Conservation (phyloP, 2,329 filamentous ascomycete genomes). For the Harringtonia aguacate region DNA sequence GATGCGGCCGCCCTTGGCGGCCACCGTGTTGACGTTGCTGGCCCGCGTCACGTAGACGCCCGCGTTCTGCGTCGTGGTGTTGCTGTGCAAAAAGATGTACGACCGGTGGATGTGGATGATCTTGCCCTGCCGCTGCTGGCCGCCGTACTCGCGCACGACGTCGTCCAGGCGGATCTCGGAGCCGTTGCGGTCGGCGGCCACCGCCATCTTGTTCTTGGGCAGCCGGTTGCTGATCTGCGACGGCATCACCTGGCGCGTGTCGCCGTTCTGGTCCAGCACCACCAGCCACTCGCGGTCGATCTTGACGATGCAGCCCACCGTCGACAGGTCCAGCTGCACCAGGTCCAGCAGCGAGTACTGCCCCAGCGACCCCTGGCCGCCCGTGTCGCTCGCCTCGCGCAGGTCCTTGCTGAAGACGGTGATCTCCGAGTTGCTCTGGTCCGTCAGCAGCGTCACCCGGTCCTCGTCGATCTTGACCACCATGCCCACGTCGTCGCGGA, state of each 20-base stretch:
- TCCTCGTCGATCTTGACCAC: constrained; percentile 91
- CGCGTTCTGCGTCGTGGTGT: constrained; percentile 74
- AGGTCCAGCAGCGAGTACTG: constrained; percentile 90
- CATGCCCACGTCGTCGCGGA: constrained; percentile 91
- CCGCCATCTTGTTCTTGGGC: constrained; percentile 68
- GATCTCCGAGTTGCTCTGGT: constrained; percentile 86
- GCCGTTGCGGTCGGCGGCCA: constrained; percentile 86
- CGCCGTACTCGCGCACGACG: constrained; percentile 80
- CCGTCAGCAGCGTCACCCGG: constrained; percentile 82
- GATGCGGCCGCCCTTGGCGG: constrained; percentile 84
- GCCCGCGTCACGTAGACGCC: constrained; percentile 83
- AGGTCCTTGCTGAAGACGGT: constrained; percentile 98
- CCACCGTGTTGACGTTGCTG: constrained; percentile 77
- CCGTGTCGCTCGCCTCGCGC: constrained; percentile 84
- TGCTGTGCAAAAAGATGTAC: constrained; percentile 83
- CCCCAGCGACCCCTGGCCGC: constrained; percentile 72
- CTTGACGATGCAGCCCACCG: constrained; percentile 87
- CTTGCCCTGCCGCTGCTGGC: constrained; percentile 74
- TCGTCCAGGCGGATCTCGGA: constrained; percentile 89
- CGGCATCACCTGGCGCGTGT: constrained; percentile 70
- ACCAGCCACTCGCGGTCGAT: constrained; percentile 88
- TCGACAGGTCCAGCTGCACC: constrained; percentile 85
- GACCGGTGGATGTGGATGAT: constrained; percentile 91
- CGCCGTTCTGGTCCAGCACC: constrained; percentile 83
- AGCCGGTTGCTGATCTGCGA: constrained; percentile 89